Conservation (phyloP, 176 grass and related monocot species). For the Poa annua region DNA sequence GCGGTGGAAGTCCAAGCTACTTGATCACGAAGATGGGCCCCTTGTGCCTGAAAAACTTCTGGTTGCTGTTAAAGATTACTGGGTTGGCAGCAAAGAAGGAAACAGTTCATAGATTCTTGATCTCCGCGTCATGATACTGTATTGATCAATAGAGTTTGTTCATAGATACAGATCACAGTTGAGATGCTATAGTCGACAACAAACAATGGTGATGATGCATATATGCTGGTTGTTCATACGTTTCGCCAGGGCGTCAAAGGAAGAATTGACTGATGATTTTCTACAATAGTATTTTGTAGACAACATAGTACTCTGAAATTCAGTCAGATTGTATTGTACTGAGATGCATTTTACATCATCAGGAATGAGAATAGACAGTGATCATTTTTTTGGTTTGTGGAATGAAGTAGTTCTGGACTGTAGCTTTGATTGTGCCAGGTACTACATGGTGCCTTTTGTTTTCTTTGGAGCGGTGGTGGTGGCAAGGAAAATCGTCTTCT, state of each 20-base stretch:
- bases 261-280: background rate
- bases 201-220: background rate
- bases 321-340: background rate
- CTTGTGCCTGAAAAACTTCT: conserved; percentile 69
- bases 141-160: conserved; percentile 44
- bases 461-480: too few species aligned
- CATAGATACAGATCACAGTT: conserved; percentile 32
- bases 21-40: conserved; percentile 90
- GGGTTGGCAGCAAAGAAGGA: conserved; percentile 55
- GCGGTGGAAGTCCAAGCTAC: conserved; percentile 85
- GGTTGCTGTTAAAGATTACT: conserved; percentile 76
- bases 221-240: conserved; percentile 38
- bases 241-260: conserved; percentile 1
- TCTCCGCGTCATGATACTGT: conserved; percentile 27
- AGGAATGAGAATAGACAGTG: background rate
- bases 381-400: background rate
- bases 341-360: background rate
- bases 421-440: background rate
- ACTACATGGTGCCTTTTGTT: too few species aligned
- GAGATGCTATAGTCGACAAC: background rate
- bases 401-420: background rate
- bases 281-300: conserved; percentile 27
- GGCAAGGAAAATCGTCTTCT: too few species aligned
- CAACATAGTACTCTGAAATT: background rate
- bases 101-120: conserved; percentile 46